phyloP scores from a whole-genome alignment of 2,329 filamentous ascomycete species.

The Coleophoma eucalyptorum region DNA sequence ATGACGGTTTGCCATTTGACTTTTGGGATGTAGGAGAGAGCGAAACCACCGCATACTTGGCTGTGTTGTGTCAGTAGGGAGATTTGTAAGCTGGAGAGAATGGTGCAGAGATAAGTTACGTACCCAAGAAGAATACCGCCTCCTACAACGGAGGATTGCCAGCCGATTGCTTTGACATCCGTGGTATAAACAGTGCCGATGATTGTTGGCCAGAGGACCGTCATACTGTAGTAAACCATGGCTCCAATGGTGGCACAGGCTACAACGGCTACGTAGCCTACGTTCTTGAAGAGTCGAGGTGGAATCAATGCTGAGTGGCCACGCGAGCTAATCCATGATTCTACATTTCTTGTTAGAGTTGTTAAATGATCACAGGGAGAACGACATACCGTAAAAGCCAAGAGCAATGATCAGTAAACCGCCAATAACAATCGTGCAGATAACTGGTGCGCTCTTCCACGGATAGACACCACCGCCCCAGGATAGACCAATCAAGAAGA shows the following conservation, averaged over 20 bases:
- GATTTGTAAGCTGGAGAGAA: too few species aligned
- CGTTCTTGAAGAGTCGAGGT: constrained; percentile 36
- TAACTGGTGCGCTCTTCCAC: constrained; percentile 36
- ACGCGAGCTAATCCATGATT: constrained; percentile 29
- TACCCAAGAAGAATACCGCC: constrained; percentile 35
- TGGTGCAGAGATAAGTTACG: too few species aligned
- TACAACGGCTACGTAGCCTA: constrained; percentile 35
- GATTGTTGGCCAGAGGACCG: constrained; percentile 40
- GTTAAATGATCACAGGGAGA: too few species aligned
- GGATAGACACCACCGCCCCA: constrained; percentile 36
- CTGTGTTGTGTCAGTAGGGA: too few species aligned
- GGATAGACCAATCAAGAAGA: constrained; percentile 40
- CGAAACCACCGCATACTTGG: constrained; percentile 32
- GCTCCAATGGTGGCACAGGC: constrained; percentile 34
- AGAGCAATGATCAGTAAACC: constrained; percentile 9
- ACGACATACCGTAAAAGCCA: constrained; percentile 13
- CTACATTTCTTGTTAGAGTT: constrained; percentile 13
- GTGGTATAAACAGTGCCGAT: constrained; percentile 36
- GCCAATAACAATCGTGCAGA: constrained; percentile 20
- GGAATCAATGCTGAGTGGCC: constrained; percentile 36
- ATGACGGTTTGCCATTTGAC: constrained; percentile 32
- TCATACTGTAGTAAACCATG: constrained; percentile 41
- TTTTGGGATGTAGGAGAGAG: constrained; percentile 31
- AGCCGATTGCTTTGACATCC: constrained; percentile 33
- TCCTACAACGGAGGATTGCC: constrained; percentile 37